Conservation (phyloP, 2,329 filamentous ascomycete genomes). For the Aspergillus pseudoterreus region DNA sequence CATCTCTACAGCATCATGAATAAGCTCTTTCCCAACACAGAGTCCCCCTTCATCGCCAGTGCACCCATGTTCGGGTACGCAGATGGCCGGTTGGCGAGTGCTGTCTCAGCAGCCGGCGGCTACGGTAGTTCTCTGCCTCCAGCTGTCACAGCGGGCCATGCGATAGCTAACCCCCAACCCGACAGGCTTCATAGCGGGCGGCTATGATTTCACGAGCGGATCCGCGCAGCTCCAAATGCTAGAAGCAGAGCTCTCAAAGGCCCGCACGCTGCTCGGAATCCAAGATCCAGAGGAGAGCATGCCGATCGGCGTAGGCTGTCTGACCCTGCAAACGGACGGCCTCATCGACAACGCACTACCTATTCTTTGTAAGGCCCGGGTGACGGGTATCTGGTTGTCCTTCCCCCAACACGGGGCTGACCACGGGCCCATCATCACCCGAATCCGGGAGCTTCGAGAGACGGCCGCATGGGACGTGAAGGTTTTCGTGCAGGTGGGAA, state of each 20-base stretch:
- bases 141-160: background rate
- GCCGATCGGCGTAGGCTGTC: background rate
- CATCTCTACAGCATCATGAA: background rate
- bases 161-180: background rate
- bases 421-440: background rate
- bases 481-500: background rate
- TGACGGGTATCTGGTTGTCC: background rate
- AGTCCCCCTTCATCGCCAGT: background rate
- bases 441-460: background rate
- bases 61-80: conserved; percentile 1
- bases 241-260: background rate
- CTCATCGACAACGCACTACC: background rate
- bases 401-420: background rate
- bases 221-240: background rate
- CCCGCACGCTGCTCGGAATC: background rate
- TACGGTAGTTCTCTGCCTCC: background rate
- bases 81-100: background rate
- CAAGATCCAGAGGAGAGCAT: background rate
- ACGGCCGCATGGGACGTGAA: background rate
- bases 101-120: background rate
- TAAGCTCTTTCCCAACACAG: background rate
- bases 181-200: conserved; percentile 1
- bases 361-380: background rate
- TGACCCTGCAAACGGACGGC: background rate
- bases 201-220: background rate